Evolutionary conservation across 2,329 filamentous ascomycete genomes (phyloP), one percentile per base, ranked within the genome.

Genomic region (Mycocentrospora acerina): DNA sequence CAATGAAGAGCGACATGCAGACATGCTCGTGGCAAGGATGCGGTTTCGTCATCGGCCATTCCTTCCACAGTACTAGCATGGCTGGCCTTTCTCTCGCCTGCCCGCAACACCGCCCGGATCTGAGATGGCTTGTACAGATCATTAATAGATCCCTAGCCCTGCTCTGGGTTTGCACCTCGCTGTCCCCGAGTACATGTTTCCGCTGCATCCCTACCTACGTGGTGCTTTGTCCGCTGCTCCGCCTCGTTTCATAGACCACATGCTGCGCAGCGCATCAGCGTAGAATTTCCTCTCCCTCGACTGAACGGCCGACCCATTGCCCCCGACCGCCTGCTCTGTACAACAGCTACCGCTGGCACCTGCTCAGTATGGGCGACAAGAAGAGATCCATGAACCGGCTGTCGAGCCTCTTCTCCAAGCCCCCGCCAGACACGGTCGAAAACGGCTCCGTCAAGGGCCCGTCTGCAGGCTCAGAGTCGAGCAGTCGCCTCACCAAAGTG

Each of bases 351-450:
- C 18, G 13, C 13, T 2, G 22, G 17, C 17, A 32, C 17, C 26
- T 11, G 17, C 29, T 43, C 40, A 55, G 55, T 46, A 31, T 60
- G 52, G 46, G 46, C 25, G 51, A 58, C 37, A 62, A 59, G 51
- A 66, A 62, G 48, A 57, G 56, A 34, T 52, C 61, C n/a, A 57
- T 46, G 47, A 50, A 51, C 31, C 46, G 64, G 44, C 55, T 67
- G 37, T 66, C 62, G 35, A 63, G 62, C 29, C 40, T 66, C 19
- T 63, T 67, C 40, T 62, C 55, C 10, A 35, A 51, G 27, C 51
- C 50, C 12, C 55, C 55, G 10, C 48, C 52, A 31, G 54, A 55
- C 15, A 35, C 51, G 12, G 34, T 33, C 14, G 48, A 48, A 12
- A 46, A 32, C 19, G 27, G 31, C 7, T 24, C 48, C 3, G 24